Conservation (phyloP, 1,139 yeast genomes). For the Scheffersomyces cryptocercus region DNA sequence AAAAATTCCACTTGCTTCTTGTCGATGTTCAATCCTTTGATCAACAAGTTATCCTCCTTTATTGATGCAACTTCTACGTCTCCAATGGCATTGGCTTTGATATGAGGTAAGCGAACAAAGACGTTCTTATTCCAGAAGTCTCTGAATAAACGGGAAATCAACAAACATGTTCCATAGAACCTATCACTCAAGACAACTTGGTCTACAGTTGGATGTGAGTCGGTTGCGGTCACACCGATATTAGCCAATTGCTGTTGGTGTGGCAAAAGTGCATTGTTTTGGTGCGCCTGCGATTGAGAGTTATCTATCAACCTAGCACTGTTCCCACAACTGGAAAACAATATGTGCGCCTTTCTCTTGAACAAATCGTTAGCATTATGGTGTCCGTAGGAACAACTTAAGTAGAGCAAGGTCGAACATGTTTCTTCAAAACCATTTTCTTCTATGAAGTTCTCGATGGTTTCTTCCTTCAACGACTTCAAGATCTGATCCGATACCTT, state of each 20-base stretch:
- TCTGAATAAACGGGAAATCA: conserved; percentile 75
- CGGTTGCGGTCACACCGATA: conserved; percentile 9
- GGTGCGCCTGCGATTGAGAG: conserved; percentile 5
- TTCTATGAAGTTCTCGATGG: conserved; percentile 47
- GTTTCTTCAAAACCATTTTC: conserved; percentile 66
- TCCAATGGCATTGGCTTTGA: conserved; percentile 35
- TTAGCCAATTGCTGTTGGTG: conserved; percentile 11
- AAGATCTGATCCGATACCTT: conserved; percentile 80
- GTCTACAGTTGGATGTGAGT: conserved; percentile 49
- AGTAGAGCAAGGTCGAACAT: conserved; percentile 81
- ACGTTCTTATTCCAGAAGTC: conserved; percentile 77
- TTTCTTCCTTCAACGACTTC: conserved; percentile 65
- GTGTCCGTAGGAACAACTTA: conserved; percentile 71
- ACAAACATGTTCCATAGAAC: conserved; percentile 85
- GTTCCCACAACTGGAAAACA: conserved; percentile 57
- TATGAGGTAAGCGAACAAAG: conserved; percentile 50
- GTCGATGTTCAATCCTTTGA: conserved; percentile 49
- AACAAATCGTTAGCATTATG: conserved; percentile 50
- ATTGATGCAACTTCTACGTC: conserved; percentile 42
- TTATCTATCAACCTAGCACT: conserved; percentile 48
- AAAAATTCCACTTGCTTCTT: conserved; percentile 63
- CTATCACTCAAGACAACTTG: conserved; percentile 87
- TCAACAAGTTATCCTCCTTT: conserved; percentile 47
- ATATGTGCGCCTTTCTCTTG: conserved; percentile 50
- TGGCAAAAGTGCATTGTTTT: conserved; percentile 5